These are phyloP conservation scores for Scedosporium apiospermum DNA, from an alignment of 2,329 filamentous ascomycete species.

Conservation along the genomic window DNA sequence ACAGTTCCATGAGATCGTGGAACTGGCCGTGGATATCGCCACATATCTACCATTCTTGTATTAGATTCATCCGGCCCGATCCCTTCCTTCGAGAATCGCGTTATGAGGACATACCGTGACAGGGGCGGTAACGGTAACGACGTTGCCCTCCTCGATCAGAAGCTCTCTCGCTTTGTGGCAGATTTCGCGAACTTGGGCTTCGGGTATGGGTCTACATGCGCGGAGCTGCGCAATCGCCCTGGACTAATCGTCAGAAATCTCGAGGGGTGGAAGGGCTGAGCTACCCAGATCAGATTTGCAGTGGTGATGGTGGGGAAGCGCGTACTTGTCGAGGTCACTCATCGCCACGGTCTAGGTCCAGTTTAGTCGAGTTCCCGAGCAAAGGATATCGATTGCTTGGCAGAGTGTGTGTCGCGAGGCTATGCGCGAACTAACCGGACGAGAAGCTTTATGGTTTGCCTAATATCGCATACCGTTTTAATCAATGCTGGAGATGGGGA, in stretches of 20 bases:
- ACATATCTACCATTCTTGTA: conserved; percentile 58
- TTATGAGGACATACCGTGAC: conserved; percentile 58
- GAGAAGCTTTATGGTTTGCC: not conserved
- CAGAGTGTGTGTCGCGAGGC: not conserved
- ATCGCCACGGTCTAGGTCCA: conserved; percentile 36
- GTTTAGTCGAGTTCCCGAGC: not conserved
- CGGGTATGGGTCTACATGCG: conserved; percentile 91
- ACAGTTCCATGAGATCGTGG: conserved; percentile 94
- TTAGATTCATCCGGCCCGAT: not conserved
- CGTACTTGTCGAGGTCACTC: conserved; percentile 89
- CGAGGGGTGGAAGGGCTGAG: not conserved
- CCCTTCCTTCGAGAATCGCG: no score
- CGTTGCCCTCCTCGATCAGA: conserved; percentile 94
- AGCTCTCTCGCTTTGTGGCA: conserved; percentile 96
- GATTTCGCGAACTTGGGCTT: conserved; percentile 88
- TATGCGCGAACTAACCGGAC: not conserved
- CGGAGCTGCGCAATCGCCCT: conserved; percentile 94
- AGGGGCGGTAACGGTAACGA: conserved; percentile 87
- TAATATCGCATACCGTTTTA: not conserved
- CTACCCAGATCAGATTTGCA: not conserved
- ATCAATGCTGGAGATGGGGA: not conserved
- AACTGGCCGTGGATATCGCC: conserved; percentile 97
- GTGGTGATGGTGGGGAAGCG: not conserved
- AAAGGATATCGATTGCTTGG: not conserved
- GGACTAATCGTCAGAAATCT: conserved; percentile 10